phyloP scores from a whole-genome alignment of 768 basidiomycete genomes.

The Rhodotorula graminis region DNA sequence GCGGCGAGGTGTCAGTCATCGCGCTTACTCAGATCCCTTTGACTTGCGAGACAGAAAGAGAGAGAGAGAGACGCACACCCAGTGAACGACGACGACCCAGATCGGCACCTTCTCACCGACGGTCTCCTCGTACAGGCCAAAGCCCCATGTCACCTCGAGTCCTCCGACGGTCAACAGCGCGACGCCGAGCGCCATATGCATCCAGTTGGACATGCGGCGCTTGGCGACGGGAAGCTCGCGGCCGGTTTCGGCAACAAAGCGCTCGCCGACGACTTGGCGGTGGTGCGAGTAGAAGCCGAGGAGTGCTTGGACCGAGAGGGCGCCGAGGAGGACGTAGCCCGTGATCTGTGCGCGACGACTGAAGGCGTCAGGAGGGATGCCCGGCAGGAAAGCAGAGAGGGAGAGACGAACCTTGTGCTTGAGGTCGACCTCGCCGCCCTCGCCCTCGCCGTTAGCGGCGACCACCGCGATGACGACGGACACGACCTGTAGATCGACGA shows the following conservation, averaged over 20 bases:
- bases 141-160: constrained; percentile 22
- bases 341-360: not conserved
- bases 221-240: not conserved
- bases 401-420: constrained; percentile 13
- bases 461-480: not conserved
- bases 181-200: constrained; percentile 21
- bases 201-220: not conserved
- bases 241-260: not conserved
- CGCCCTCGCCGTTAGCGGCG: not conserved
- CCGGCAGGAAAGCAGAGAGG: too few relatives aligned
- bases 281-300: not conserved
- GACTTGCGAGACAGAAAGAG: too few relatives aligned
- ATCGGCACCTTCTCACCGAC: not conserved
- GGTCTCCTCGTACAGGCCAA: not conserved
- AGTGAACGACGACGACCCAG: constrained; percentile 14
- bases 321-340: constrained; percentile 16
- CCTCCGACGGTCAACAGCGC: constrained; percentile 11
- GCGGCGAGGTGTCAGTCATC: too few relatives aligned
- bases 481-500: not conserved
- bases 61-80: not conserved
- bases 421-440: not conserved
- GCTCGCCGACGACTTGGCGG: not conserved
- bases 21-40: too few relatives aligned
- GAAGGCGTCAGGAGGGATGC: too few relatives aligned
- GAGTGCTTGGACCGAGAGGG: not conserved